Evolutionary conservation across 2,329 filamentous ascomycete species (phyloP), one percentile per base, ranked within the genome.

Genomic region (Ramichloridium luteum): DNA sequence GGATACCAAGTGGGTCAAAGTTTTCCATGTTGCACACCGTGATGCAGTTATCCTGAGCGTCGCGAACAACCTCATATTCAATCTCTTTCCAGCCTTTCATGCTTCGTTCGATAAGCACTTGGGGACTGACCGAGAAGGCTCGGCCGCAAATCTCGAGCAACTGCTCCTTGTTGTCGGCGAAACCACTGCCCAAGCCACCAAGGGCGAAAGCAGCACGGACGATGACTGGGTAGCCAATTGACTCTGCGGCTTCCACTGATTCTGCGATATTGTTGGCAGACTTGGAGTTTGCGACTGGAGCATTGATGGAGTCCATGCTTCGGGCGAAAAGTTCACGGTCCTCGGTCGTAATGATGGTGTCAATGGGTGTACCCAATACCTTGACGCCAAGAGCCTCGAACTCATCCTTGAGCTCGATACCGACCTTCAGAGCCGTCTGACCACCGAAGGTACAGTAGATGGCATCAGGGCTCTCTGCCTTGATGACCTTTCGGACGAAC

Each of bases 1-100:
- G 90, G 41, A 96, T 96, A 50, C 90, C 90, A 2, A 98, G 76
- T 34, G 90, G 90, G 57, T 98, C 90, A 52, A 98, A 98, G 64
- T 98, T 98, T 65, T 98, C 90, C 90, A 98, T 96, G 67, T 98
- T 98, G 60, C 90, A 98, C 40, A 98, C 90, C 5, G 90, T 98
- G 56, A 98, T 96, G 57, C 90, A 98, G 70, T 96, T 96, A 64
- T 98, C 86, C 48, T 84, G 77, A 35, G 77, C 80, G 65, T 96
- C 90, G 51, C 90, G 80, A 25, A 98, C 90, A 40, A 96, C 90
- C 59, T 98, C 90, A 54, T 96, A 98, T 59, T 98, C 90, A 41
- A 96, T 92, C 61, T 98, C 90, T 61, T 98, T 98, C 90, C 90
- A 98, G 37, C 90, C 90, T 66, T 96, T 96, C 88, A 98, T 96